Base-by-base conservation (phyloP, 2,329 filamentous ascomycete species). In the Polytolypa hystricis region DNA sequence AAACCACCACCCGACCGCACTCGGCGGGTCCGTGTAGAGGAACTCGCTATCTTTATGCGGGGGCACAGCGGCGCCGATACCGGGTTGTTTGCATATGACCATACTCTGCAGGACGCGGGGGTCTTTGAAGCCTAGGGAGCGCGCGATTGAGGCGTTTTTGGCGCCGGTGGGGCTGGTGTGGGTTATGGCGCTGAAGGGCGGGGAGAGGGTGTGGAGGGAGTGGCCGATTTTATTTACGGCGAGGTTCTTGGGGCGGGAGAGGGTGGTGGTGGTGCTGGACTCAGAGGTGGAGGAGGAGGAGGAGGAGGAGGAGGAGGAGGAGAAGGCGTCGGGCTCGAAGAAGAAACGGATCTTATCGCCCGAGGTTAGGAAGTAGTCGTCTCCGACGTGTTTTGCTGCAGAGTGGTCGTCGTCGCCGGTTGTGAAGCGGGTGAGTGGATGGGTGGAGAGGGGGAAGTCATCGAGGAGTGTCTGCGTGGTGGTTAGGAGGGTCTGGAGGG, bases 51-150 rank as follows among this genome's bases (percentile, higher is more conserved):
- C 89, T 63, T 94, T 87, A 58, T 98, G 91, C 15, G 85, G 77
- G 1, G 82, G 85, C 29, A 96, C 91, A 2, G 83, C 82, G 15
- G 84, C 89, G 18, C 91, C 91, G 36, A 96, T 95, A 62, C 93
- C 84, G 15, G 91, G 87, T 64, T 95, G 89, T 61, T 98, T 98
- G 74, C 86, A 95, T 50, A 98, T 96, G 18, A 96, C 72, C 91
- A 98, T 98, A 57, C 82, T 91, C 67, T 98, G 91, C 35, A 98
- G 68, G 4, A 80, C 70, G 14, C 81, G 69, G 2, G 87, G 84
- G 57, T 93, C 84, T 4, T 47, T 51, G 64, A 86, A 94, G 2
- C 81, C 81, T 8, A 94, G 68, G 6, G 71, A 71, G 30, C 66
- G 65, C 1, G 86, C 85, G 10, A 94, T 77, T 4, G 69, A 74